Conservation (phyloP, 495 filamentous ascomycete species). For the Penicillium pulvis region DNA sequence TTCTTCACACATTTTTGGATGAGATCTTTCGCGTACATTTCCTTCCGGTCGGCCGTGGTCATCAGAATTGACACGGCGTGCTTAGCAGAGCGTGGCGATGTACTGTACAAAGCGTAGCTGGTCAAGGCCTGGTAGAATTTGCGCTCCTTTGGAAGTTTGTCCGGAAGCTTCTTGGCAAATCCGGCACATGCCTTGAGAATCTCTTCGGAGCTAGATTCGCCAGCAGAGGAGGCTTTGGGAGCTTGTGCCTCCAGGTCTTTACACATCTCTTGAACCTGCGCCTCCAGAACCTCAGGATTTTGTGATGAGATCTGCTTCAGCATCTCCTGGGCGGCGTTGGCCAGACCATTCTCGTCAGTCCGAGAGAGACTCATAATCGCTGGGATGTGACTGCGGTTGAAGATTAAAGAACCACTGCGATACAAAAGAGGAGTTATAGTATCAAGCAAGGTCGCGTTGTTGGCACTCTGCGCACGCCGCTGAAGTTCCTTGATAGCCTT, state of each 20-base stretch:
- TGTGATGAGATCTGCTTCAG: slow-evolving; percentile 88
- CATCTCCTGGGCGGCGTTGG: slow-evolving; percentile 80
- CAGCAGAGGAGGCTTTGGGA: slow-evolving; percentile 63
- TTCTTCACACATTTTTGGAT: slow-evolving; percentile 70
- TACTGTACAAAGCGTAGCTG: slow-evolving; percentile 77
- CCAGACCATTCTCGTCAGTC: slow-evolving; percentile 76
- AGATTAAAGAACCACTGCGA: slow-evolving; percentile 77
- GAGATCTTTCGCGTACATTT: slow-evolving; percentile 84
- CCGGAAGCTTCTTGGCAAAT: slow-evolving; percentile 81
- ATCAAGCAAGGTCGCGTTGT: slow-evolving; percentile 64
- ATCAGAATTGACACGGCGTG: slow-evolving; percentile 90
- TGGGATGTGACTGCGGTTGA: slow-evolving; percentile 91
- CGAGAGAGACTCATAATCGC: slow-evolving; percentile 85
- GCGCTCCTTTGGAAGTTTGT: slow-evolving; percentile 81
- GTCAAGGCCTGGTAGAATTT: slow-evolving; percentile 81
- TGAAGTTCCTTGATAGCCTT: slow-evolving; percentile 88
- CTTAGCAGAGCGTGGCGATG: slow-evolving; percentile 82
- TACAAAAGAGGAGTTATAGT: slow-evolving; percentile 84
- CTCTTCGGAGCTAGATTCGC: slow-evolving; percentile 72
- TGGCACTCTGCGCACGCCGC: slow-evolving; percentile 73
- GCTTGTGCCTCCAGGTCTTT: slow-evolving; percentile 79
- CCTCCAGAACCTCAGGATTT: slow-evolving; percentile 86
- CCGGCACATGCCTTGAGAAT: slow-evolving; percentile 90
- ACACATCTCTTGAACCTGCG: slow-evolving; percentile 90
- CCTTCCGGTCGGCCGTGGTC: slow-evolving; percentile 76